phyloP scores from a whole-genome alignment of 495 filamentous ascomycete genomes.

The Talaromyces thailandensis region DNA sequence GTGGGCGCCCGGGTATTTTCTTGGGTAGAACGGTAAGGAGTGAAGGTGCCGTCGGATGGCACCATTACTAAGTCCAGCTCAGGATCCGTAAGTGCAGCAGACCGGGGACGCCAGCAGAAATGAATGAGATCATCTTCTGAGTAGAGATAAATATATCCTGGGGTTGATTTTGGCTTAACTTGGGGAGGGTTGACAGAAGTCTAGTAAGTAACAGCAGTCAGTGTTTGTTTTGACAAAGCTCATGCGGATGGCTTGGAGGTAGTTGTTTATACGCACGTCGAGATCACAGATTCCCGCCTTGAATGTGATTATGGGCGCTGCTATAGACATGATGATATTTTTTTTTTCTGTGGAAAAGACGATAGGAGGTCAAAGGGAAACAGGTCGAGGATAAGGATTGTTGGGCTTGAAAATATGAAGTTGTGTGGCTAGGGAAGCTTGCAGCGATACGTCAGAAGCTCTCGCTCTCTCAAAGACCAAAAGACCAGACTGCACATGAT shows the following conservation, averaged over 20 bases:
- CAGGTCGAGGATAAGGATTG: neutral
- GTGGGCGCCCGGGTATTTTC: conserved; percentile 53
- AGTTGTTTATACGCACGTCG: conserved; percentile 49
- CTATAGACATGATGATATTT: conserved; percentile 55
- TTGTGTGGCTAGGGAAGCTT: neutral
- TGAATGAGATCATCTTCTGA: conserved; percentile 89
- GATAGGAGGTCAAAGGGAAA: conserved; percentile 10
- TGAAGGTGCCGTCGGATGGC: conserved; percentile 78
- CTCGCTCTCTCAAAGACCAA: neutral
- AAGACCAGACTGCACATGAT: neutral
- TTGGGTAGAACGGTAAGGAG: conserved; percentile 56
- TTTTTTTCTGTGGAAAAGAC: conserved; percentile 1
- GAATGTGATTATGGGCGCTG: conserved; percentile 79
- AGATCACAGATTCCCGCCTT: conserved; percentile 90
- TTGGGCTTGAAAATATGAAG: neutral
- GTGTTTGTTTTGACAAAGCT: neutral
- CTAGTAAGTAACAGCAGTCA: conserved; percentile 27
- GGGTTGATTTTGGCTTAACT: conserved; percentile 57
- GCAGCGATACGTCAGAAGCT: conserved; percentile 2
- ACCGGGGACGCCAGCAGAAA: conserved; percentile 87
- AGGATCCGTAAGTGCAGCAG: conserved; percentile 52
- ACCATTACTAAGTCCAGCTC: conserved; percentile 84
- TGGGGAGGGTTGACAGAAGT: conserved; percentile 50
- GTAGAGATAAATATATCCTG: conserved; percentile 91
- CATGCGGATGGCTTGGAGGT: neutral